These are phyloP conservation scores for Eremomyces bilateralis DNA, from an alignment of 495 filamentous ascomycete species.

Conservation along the genomic window DNA sequence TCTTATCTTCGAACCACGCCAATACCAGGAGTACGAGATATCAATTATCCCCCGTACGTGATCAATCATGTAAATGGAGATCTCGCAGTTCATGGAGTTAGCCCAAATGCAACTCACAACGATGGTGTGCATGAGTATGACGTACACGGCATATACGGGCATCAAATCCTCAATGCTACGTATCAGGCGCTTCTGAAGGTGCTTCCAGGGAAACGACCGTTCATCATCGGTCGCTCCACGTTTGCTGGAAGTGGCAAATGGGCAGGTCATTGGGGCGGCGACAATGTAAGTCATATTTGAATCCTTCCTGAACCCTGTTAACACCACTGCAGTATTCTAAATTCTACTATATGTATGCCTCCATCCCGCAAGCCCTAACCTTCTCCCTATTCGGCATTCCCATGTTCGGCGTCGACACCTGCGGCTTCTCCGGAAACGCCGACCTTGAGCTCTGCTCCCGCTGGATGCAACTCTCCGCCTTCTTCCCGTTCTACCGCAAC, in stretches of 20 bases:
- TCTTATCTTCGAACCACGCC: slow-evolving; percentile 39
- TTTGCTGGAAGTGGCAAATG: slow-evolving; percentile 61
- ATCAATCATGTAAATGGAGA: slow-evolving; percentile 65
- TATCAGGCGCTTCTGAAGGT: slow-evolving; percentile 47
- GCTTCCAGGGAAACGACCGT: slow-evolving; percentile 46
- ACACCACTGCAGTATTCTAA: slow-evolving; percentile 2
- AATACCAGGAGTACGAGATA: slow-evolving; percentile 46
- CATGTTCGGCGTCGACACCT: slow-evolving; percentile 70
- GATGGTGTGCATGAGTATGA: slow-evolving; percentile 61
- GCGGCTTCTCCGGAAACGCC: slow-evolving; percentile 54
- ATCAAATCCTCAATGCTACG: slow-evolving; percentile 60
- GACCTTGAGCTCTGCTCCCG: slow-evolving; percentile 59
- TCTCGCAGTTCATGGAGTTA: slow-evolving; percentile 49
- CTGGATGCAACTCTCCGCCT: slow-evolving; percentile 73
- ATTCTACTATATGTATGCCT: slow-evolving; percentile 40
- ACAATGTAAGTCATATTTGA: slow-evolving; percentile 35
- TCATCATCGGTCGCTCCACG: slow-evolving; percentile 70
- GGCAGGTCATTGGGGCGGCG: slow-evolving; percentile 78
- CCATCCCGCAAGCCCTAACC: slow-evolving; percentile 59
- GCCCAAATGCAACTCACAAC: slow-evolving; percentile 56
- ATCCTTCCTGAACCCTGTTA: background rate
- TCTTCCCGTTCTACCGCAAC: slow-evolving; percentile 80
- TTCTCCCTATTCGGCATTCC: slow-evolving; percentile 71
- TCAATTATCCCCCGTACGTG: slow-evolving; percentile 62
- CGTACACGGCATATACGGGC: slow-evolving; percentile 46